These are phyloP conservation scores for Aspergillus ostianus DNA, from an alignment of 495 filamentous ascomycete genomes.

Conservation along the genomic window DNA sequence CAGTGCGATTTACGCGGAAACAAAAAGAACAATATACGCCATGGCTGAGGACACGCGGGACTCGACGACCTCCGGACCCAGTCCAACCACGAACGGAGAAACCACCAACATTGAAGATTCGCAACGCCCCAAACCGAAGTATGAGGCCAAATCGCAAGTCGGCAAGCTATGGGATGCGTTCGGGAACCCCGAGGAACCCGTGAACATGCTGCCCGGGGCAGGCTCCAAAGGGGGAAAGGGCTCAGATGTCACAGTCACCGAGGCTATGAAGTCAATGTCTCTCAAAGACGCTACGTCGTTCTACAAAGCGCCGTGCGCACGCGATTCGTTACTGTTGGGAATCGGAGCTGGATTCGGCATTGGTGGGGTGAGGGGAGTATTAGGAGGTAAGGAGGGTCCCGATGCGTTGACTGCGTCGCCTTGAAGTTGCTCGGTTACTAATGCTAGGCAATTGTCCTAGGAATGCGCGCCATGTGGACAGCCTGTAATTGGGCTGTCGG, in stretches of 20 bases:
- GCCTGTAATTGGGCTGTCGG: slow-evolving; percentile 84
- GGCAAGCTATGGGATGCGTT: slow-evolving; percentile 54
- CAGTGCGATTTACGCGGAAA: too few species aligned
- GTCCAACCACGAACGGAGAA: slow-evolving; percentile 13
- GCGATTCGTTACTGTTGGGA: slow-evolving; percentile 77
- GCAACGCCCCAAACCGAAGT: slow-evolving; percentile 33
- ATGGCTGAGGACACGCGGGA: slow-evolving; percentile 59
- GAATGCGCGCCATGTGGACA: slow-evolving; percentile 42
- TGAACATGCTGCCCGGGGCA: slow-evolving; percentile 45
- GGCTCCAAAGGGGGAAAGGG: slow-evolving; percentile 40
- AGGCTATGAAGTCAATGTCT: slow-evolving; percentile 65
- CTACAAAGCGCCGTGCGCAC: slow-evolving; percentile 78
- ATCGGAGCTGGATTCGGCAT: slow-evolving; percentile 74
- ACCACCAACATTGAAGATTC: slow-evolving; percentile 18
- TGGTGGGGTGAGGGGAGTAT: slow-evolving; percentile 67
- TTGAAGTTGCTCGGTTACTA: slow-evolving; percentile 8
- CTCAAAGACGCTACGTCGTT: slow-evolving; percentile 68
- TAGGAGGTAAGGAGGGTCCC: slow-evolving; percentile 59
- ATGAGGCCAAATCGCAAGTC: slow-evolving; percentile 47
- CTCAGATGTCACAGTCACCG: slow-evolving; percentile 49
- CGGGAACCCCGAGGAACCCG: slow-evolving; percentile 46
- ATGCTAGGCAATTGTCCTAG: slow-evolving; percentile 25
- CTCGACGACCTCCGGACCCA: slow-evolving; percentile 9
- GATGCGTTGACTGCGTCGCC: not conserved
- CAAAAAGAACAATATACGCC: slow-evolving; percentile 10